These are phyloP conservation scores for Boletellus sp. DNA, from an alignment of 768 basidiomycete species.

Conservation along the genomic window DNA sequence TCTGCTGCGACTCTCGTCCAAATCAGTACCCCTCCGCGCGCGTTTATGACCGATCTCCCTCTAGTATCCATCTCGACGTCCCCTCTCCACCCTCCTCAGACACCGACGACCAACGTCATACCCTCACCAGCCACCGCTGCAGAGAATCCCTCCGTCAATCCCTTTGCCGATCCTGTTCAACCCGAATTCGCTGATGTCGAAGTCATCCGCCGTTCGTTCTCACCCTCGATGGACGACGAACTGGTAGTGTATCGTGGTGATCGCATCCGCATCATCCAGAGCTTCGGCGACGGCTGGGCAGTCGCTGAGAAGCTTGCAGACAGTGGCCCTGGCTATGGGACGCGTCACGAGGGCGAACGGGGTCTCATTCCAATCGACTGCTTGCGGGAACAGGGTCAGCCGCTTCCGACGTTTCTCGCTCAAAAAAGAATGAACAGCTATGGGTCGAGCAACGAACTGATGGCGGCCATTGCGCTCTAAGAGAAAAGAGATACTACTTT, in stretches of 20 bases:
- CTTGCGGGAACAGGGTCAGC: slow-evolving; percentile 46
- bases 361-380: slow-evolving; percentile 74
- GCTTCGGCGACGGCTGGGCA: slow-evolving; percentile 74
- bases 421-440: slow-evolving; percentile 47
- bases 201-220: slow-evolving; percentile 52
- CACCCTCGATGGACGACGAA: slow-evolving; percentile 57
- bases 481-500: background rate
- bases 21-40: slow-evolving; percentile 14
- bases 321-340: background rate
- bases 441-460: background rate
- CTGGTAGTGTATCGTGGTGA: slow-evolving; percentile 50
- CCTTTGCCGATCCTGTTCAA: slow-evolving; percentile 34
- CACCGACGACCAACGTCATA: background rate
- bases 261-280: slow-evolving; percentile 45
- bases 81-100: slow-evolving; percentile 8
- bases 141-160: slow-evolving; percentile 22
- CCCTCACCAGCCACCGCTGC: background rate
- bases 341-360: slow-evolving; percentile 10
- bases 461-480: background rate
- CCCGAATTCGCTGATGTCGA: slow-evolving; percentile 42
- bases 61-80: slow-evolving; percentile 12
- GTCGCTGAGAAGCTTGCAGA: slow-evolving; percentile 46
- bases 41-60: slow-evolving; percentile 9
- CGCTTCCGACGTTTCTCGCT: slow-evolving; percentile 46
- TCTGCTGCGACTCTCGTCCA: slow-evolving; percentile 20